Base-by-base conservation (phyloP, 495 filamentous ascomycete genomes). In the Penicillium robsamsonii region DNA sequence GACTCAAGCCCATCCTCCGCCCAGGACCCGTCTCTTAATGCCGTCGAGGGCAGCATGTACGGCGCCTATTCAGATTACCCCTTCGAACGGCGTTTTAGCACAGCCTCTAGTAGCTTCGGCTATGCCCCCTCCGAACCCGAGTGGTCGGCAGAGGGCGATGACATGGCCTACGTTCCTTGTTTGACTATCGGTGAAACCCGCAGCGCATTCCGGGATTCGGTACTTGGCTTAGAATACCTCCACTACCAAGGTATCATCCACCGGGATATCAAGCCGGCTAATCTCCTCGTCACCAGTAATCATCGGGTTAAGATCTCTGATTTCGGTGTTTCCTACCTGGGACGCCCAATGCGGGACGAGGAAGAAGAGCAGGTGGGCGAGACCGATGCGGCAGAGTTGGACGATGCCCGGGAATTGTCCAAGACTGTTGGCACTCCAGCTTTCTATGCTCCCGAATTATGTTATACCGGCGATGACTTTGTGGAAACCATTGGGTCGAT, bases 191-290 rank as follows among this genome's bases (percentile, higher is more conserved):
- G 80, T n/a, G 82, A 92, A 64, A 87, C 92, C n/a, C 86, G 92
- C 20, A 84, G 83, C 29, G 90, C 89, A 1, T 97, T 99, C 71
- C 80, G 94, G 42, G 94, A 97, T 67, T 96, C 95, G 0, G 86
- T 99, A 1, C 80, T 97, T 24, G 94, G 94, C 24, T 73, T 99
- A 25, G 95, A 97, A 65, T 97, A 96, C 67, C 80, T 99, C 6
- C 94, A 99, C 63, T 97, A 91, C 63, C 90, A 97, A 72, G 92
- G 92, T 30, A 93, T 99, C 42, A 91, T 97, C 42, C 94, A 99
- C 67, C 89, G 94, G 30, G 94, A 99, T 68, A 99, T 99, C 75
- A 99, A 99, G 70, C 94, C 94, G 0, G 92, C 93, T n/a, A 99
- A 99, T 69, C 80, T 99, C 5, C 79, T 99, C 8, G 88, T 91